phyloP scores from a whole-genome alignment of 371 early-diverging fungal genomes.

The Sporodiniella umbellata region DNA sequence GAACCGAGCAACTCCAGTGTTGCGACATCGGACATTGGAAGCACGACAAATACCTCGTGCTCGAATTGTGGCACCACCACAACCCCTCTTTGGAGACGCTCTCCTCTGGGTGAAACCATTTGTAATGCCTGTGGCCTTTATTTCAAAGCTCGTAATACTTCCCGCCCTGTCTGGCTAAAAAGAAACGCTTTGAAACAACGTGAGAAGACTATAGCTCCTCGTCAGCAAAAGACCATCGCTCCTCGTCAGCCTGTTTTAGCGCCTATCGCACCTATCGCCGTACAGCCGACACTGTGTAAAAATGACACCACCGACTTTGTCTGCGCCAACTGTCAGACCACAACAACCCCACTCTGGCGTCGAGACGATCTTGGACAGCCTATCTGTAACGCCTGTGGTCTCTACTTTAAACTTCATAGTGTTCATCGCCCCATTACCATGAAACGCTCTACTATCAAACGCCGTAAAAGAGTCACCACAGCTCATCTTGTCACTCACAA shows the following conservation, averaged over 20 bases:
- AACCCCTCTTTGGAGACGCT: conserved; percentile 93
- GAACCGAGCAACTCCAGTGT: conserved; percentile 59
- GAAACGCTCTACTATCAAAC: conserved; percentile 55
- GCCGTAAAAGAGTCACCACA: conserved; percentile 46
- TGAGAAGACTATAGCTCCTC: conserved; percentile 3
- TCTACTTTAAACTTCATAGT: conserved; percentile 73
- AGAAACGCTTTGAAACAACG: conserved; percentile 45
- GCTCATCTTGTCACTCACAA: conserved; percentile 14
- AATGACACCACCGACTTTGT: conserved; percentile 18
- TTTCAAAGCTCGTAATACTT: conserved; percentile 77
- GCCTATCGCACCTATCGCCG: background rate
- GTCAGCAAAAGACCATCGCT: background rate
- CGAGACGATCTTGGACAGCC: conserved; percentile 62
- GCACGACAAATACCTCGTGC: conserved; percentile 60
- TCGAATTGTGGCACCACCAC: conserved; percentile 86
- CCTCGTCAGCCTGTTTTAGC: background rate
- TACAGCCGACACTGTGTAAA: background rate
- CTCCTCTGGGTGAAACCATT: conserved; percentile 75
- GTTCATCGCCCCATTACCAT: conserved; percentile 56
- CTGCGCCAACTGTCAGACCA: conserved; percentile 75
- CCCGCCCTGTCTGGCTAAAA: conserved; percentile 79
- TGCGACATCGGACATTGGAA: conserved; percentile 54
- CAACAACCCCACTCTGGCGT: conserved; percentile 84
- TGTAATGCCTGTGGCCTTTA: conserved; percentile 95
- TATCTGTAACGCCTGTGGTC: conserved; percentile 82